Percentiles rank a stretch among this genome's conserved stretches.
phyloP scores from a whole-genome alignment of 345 rosid species.

The Eucalyptus viminalis region DNA sequence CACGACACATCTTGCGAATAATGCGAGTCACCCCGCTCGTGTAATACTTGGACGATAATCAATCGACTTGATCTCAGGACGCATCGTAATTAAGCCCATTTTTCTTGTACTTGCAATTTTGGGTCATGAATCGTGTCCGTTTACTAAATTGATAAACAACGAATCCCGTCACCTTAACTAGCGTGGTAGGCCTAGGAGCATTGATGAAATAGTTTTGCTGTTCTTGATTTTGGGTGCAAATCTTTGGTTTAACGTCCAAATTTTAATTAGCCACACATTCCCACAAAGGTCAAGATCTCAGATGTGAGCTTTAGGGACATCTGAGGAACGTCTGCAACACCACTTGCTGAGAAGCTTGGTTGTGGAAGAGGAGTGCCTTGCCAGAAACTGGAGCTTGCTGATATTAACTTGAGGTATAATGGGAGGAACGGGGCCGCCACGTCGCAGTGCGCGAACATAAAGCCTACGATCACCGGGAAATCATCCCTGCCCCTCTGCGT shows the following conservation, averaged over 20 bases:
- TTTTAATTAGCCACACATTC: not conserved
- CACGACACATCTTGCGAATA: not conserved
- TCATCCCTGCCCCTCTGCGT: not conserved
- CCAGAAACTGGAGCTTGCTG: conserved; percentile 13
- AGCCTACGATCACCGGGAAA: conserved; percentile 1
- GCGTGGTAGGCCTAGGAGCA: too few species aligned
- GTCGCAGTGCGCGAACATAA: conserved; percentile 24
- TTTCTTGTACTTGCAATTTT: too few species aligned
- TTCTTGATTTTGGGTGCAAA: too few species aligned
- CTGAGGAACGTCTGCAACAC: conserved; percentile 26
- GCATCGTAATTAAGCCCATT: too few species aligned
- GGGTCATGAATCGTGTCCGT: too few species aligned
- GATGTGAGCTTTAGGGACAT: conserved; percentile 30
- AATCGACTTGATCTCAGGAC: too few species aligned
- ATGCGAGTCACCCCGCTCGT: too few species aligned
- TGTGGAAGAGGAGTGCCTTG: conserved; percentile 34
- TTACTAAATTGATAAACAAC: too few species aligned
- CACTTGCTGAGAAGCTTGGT: conserved; percentile 14
- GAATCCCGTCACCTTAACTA: too few species aligned
- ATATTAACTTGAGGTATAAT: conserved; percentile 24
- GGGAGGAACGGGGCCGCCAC: conserved; percentile 10
- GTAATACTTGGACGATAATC: too few species aligned
- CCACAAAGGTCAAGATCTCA: conserved; percentile 27
- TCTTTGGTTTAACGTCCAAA: too few species aligned
- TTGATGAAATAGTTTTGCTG: too few species aligned